Evolutionary conservation across 495 filamentous ascomycete species (phyloP).

Genomic region (Chaetomium cochliodes): DNA sequence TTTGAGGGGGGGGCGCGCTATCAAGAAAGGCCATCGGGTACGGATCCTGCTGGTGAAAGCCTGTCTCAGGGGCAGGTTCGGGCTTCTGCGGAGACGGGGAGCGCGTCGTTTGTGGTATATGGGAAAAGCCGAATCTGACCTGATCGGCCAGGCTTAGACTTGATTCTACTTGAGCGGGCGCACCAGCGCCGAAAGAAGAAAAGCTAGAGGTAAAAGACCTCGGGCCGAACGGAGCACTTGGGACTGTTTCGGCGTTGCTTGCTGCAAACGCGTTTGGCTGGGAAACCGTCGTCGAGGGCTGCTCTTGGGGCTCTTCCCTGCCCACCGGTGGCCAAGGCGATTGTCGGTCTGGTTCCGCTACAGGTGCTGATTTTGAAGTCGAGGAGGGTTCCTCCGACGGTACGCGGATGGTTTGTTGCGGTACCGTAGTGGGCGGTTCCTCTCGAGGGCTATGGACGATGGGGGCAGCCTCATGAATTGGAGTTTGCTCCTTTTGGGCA

Average conservation of each 20-base stretch:
- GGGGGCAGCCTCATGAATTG: not conserved
- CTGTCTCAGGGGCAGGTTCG: not conserved
- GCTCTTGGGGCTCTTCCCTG: not conserved
- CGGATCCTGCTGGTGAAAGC: constrained; percentile 13
- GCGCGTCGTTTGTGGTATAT: constrained; percentile 27
- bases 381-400: not conserved
- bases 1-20: constrained; percentile 12
- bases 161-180: constrained; percentile 21
- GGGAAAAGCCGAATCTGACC: constrained; percentile 39
- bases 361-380: not conserved
- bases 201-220: constrained; percentile 20
- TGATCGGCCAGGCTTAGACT: constrained; percentile 31
- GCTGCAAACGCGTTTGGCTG: not conserved
- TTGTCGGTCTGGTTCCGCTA: not conserved
- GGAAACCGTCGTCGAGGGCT: not conserved
- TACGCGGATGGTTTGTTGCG: not conserved
- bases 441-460: not conserved
- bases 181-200: constrained; percentile 31
- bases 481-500: not conserved
- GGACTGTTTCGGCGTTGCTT: not conserved
- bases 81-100: constrained; percentile 11
- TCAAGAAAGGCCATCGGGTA: constrained; percentile 34
- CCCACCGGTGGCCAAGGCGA: too few relatives aligned
- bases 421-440: not conserved
- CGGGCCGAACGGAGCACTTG: constrained; percentile 21